Evolutionary conservation across 768 basidiomycete species (phyloP).

Genomic region (Leccinum truebloodii): DNA sequence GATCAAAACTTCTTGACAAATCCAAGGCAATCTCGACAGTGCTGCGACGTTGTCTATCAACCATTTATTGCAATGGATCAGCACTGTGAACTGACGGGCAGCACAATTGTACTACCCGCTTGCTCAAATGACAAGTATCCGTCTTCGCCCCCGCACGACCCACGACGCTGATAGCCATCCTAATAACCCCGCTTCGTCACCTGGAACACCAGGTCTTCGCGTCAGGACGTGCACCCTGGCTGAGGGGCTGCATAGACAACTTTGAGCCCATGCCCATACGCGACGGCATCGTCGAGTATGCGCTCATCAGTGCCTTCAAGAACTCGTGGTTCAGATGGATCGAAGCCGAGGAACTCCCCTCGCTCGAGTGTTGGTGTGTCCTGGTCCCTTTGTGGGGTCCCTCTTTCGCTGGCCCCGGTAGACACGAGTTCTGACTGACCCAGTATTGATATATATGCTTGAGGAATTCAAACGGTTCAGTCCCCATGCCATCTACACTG

Average conservation of each 20-base stretch:
- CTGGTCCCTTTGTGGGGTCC: too few species aligned
- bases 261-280: conserved; percentile 76
- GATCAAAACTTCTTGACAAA: conserved; percentile 62
- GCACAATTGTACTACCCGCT: conserved; percentile 53
- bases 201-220: conserved; percentile 78
- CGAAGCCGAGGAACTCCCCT: conserved; percentile 69
- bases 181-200: conserved; percentile 81
- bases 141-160: conserved; percentile 36
- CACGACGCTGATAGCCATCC: conserved; percentile 4
- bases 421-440: too few species aligned
- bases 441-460: too few species aligned
- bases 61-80: conserved; percentile 98
- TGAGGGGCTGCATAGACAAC: conserved; percentile 95
- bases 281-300: conserved; percentile 85
- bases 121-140: conserved; percentile 78
- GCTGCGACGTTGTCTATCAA: conserved; percentile 75
- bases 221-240: conserved; percentile 56
- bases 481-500: too few species aligned
- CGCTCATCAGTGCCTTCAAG: conserved; percentile 81
- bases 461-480: too few species aligned
- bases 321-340: conserved; percentile 87
- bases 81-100: conserved; percentile 67
- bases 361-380: conserved; percentile 87
- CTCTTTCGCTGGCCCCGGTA: too few species aligned
- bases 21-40: conserved; percentile 63